phyloP scores from a whole-genome alignment of 805 yeast species.

The Wickerhamia fluorescens region DNA sequence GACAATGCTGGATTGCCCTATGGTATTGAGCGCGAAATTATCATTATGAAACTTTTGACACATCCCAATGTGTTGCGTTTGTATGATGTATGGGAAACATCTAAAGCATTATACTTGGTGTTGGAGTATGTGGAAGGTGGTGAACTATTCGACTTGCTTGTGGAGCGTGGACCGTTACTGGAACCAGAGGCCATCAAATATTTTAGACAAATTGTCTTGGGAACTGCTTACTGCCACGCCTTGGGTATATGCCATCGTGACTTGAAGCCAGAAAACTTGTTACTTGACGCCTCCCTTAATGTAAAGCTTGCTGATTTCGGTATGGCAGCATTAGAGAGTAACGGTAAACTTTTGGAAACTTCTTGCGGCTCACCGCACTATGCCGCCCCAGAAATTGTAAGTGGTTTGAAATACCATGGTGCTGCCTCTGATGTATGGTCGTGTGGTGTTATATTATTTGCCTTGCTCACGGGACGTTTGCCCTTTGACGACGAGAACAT shows the following conservation, averaged over 20 bases:
- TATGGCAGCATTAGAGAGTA: constrained; percentile 79
- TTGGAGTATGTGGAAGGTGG: constrained; percentile 87
- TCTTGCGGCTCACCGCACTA: constrained; percentile 87
- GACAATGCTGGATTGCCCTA: constrained; percentile 72
- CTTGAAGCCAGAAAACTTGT: constrained; percentile 72
- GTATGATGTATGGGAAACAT: constrained; percentile 97
- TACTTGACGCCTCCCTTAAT: constrained; percentile 58
- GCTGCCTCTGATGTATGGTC: constrained; percentile 87
- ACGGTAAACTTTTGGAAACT: constrained; percentile 65
- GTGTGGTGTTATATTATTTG: constrained; percentile 77
- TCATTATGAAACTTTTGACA: constrained; percentile 90
- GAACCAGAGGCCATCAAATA: constrained; percentile 72
- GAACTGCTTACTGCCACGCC: constrained; percentile 76
- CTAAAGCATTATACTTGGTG: constrained; percentile 75
- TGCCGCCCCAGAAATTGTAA: constrained; percentile 82
- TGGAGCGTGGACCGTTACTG: constrained; percentile 60
- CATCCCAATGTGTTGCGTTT: constrained; percentile 91
- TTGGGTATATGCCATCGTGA: constrained; percentile 78
- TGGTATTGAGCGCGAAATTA: constrained; percentile 95
- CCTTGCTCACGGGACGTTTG: constrained; percentile 69
- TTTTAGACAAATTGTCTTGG: constrained; percentile 70
- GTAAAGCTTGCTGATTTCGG: constrained; percentile 84
- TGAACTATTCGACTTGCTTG: constrained; percentile 69
- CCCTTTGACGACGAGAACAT: constrained; percentile 83
- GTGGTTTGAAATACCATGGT: constrained; percentile 74